A percentile compares a stretch with the other conserved stretches of the same genome.
phyloP scores from a whole-genome alignment of 768 basidiomycete species.

The Pulveroboletus ravenelii region DNA sequence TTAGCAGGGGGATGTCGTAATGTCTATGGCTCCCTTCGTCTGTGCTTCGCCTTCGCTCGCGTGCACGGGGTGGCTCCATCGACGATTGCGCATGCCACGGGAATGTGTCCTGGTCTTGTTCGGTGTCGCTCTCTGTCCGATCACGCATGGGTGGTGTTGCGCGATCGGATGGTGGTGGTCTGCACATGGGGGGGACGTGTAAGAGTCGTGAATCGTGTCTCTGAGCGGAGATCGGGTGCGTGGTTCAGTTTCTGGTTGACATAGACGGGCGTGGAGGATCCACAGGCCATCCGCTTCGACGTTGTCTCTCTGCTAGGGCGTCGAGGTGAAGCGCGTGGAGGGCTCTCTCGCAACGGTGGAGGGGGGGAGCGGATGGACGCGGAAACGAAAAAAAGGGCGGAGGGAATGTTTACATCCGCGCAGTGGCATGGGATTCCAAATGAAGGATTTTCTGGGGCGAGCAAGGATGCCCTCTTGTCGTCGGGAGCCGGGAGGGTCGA shows the following conservation, averaged over 20 bases:
- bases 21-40: slow-evolving; percentile 10
- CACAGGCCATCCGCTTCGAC: slow-evolving; percentile 22
- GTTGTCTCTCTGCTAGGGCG: slow-evolving; percentile 6
- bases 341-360: slow-evolving; percentile 3
- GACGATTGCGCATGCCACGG: slow-evolving; percentile 22
- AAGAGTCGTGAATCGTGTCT: slow-evolving; percentile 14
- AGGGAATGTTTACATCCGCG: slow-evolving; percentile 29
- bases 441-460: slow-evolving; percentile 17
- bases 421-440: slow-evolving; percentile 22
- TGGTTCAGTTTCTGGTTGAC: slow-evolving; percentile 14
- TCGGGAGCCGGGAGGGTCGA: slow-evolving; percentile 23
- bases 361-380: slow-evolving; percentile 19
- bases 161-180: slow-evolving; percentile 18
- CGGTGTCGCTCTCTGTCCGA: slow-evolving; percentile 39
- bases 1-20: slow-evolving; percentile 17
- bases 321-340: slow-evolving; percentile 8
- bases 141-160: slow-evolving; percentile 14
- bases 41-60: slow-evolving; percentile 16
- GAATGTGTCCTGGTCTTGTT: slow-evolving; percentile 44
- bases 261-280: slow-evolving; percentile 15
- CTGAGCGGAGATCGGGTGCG: slow-evolving; percentile 14
- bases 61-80: slow-evolving; percentile 4
- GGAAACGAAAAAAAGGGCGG: slow-evolving; percentile 28
- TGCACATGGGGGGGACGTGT: slow-evolving; percentile 24
- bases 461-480: slow-evolving; percentile 17